phyloP scores from a whole-genome alignment of 75 land plant species.

The Pinus tabuliformis region DNA sequence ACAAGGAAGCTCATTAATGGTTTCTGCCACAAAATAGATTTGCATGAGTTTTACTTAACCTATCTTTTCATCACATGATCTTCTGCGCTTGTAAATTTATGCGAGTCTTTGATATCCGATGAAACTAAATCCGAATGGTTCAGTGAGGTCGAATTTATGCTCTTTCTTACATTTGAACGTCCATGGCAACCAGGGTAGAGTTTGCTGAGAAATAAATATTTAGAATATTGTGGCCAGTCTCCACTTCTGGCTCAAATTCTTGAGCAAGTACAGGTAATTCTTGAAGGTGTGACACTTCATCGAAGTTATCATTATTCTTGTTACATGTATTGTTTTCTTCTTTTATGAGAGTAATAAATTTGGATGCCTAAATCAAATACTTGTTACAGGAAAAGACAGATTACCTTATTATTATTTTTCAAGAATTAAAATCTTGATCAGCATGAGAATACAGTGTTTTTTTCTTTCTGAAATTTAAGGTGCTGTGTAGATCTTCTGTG shows the following conservation, averaged over 20 bases:
- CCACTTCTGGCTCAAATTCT: neutral
- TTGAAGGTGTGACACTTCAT: neutral
- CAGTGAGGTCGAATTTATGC: neutral
- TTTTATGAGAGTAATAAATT: neutral
- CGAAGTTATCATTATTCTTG: neutral
- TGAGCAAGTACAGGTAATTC: neutral
- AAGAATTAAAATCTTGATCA: too few relatives aligned
- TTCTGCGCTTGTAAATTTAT: neutral
- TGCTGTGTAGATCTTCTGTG: too few relatives aligned
- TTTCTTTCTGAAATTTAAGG: too few relatives aligned
- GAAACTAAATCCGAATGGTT: neutral
- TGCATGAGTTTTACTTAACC: neutral
- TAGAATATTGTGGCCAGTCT: neutral
- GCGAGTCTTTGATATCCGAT: neutral
- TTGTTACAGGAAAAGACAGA: too few relatives aligned
- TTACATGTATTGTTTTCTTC: slow-evolving; percentile 3
- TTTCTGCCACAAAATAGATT: neutral
- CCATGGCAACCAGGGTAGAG: neutral
- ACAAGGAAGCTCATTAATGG: too few relatives aligned
- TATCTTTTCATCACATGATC: neutral
- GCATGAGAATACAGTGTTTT: too few relatives aligned
- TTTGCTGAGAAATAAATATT: neutral
- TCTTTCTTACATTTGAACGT: neutral
- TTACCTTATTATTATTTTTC: too few relatives aligned
- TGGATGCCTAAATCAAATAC: neutral